Conservation (phyloP, 305 asterid genomes). For the Solanum aculeatissimum region DNA sequence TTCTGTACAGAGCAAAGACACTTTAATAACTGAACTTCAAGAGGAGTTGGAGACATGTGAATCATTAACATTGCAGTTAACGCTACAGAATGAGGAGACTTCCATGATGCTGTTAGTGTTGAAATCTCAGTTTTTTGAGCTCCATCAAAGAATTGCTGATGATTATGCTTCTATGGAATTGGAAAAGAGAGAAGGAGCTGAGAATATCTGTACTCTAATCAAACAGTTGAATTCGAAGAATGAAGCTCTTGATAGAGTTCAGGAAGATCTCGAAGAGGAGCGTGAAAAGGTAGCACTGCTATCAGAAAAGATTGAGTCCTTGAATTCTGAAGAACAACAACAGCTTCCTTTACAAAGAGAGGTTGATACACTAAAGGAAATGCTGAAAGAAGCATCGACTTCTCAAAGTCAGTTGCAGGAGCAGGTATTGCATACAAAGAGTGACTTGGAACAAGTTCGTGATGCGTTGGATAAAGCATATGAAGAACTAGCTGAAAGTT, state of each 20-base stretch:
- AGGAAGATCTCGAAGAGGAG: slow-evolving; percentile 48
- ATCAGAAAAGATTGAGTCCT: slow-evolving; percentile 23
- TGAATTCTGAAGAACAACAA: slow-evolving; percentile 26
- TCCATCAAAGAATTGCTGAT: slow-evolving; percentile 17
- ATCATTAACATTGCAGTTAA: slow-evolving; percentile 10
- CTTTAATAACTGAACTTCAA: slow-evolving; percentile 31
- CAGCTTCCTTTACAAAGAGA: slow-evolving; percentile 40
- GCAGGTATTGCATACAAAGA: slow-evolving; percentile 34
- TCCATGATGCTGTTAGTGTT: slow-evolving; percentile 35
- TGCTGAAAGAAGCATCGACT: slow-evolving; percentile 29
- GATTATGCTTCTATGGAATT: slow-evolving; percentile 13
- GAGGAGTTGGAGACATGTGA: slow-evolving; percentile 41
- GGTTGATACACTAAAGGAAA: slow-evolving; percentile 25
- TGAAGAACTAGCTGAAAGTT: slow-evolving; percentile 52
- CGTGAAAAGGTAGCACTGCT: slow-evolving; percentile 35
- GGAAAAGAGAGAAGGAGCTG: slow-evolving; percentile 18
- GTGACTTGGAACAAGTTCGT: slow-evolving; percentile 37
- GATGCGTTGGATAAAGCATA: slow-evolving; percentile 55
- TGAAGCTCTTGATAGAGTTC: slow-evolving; percentile 29
- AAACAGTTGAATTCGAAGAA: slow-evolving; percentile 38
- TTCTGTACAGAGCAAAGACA: slow-evolving; percentile 17
- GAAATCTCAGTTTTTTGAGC: slow-evolving; percentile 44
- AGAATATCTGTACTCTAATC: slow-evolving; percentile 11
- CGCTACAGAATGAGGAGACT: slow-evolving; percentile 34
- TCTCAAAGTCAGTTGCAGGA: slow-evolving; percentile 23